These are phyloP conservation scores for Hygrophoropsis aurantiaca DNA, from an alignment of 768 basidiomycete genomes.

Conservation along the genomic window DNA sequence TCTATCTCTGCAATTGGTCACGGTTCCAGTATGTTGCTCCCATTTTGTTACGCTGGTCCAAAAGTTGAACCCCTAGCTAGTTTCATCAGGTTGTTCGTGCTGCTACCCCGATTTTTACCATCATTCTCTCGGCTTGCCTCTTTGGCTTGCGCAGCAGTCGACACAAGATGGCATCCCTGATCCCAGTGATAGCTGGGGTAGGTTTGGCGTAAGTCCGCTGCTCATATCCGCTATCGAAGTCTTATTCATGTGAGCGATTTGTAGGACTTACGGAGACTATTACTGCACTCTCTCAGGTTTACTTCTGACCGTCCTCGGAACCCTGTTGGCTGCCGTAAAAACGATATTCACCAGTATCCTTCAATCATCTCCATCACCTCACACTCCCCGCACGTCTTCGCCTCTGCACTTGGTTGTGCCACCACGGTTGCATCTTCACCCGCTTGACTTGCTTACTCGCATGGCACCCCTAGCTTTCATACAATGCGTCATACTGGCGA, in stretches of 20 bases:
- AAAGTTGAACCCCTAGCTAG: constrained; percentile 36
- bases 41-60: neutral
- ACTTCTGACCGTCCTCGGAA: constrained; percentile 85
- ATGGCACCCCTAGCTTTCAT: constrained; percentile 92
- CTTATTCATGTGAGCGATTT: neutral
- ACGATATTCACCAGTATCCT: constrained; percentile 88
- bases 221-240: neutral
- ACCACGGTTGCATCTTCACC: constrained; percentile 51
- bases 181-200: constrained; percentile 88
- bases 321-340: constrained; percentile 89
- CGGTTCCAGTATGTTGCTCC: constrained; percentile 69
- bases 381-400: constrained; percentile 12
- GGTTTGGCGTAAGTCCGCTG: constrained; percentile 68
- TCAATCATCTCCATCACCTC: constrained; percentile 42
- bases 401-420: constrained; percentile 24
- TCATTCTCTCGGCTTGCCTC: constrained; percentile 71
- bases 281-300: constrained; percentile 86
- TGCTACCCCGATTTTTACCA: constrained; percentile 89
- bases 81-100: constrained; percentile 98
- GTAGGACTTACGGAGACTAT: constrained; percentile 95
- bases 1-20: constrained; percentile 82
- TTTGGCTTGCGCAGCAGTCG: constrained; percentile 60
- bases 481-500: constrained; percentile 79
- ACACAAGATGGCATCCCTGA: constrained; percentile 66
- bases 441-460: constrained; percentile 83